Base-by-base conservation (phyloP, 257 asterid species). In the Vinca minor region DNA sequence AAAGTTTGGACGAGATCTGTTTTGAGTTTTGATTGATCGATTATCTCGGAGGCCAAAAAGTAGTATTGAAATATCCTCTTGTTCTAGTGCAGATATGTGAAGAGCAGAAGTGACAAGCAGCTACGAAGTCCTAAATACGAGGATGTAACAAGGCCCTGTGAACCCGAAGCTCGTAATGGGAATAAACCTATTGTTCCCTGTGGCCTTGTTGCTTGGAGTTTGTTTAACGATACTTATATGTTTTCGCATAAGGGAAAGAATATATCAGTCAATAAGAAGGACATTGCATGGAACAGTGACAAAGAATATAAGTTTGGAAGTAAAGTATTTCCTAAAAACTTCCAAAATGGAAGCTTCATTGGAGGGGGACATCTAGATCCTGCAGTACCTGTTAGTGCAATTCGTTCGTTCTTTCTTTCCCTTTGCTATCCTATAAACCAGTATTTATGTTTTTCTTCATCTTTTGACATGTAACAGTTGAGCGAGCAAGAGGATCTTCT, bases 401-500 rank as follows among this genome's bases (percentile, higher is more conserved):
- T 34, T 31, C 38, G 3, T 34, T 34, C 38, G 3, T 45, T 61
- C 50, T 36, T 32, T 58, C 32, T 13, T 21, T 26, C 4, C 59
- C 11, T 55, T 18, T 41, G 0, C 35, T 48, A 10, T 8, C 12
- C 41, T 15, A 28, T 9, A 4, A 2, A 1, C 42, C n/a, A 12
- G 10, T 49, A 4, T 5, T 48, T 26, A 4, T 28, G 2, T 29
- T 36, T 4, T 25, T 17, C 41, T 34, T 53, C 1, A 31, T 41
- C 50, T 39, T 29, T 52, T 66, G 34, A n/a, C 31, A 4, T 79
- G 44, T 21, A 44, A 76, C 84, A 91, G 96, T 66, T 91, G 83
- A 88, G 85, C 64, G 88, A 91, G 74, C 98, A 91, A 75, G 98
- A 91, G 87, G 94, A 91, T 77, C 90, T 91, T 35, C 83, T 88